Evolutionary conservation across 129 eudicot species (phyloP), one percentile per base, ranked within the genome.

Genomic region (Oenanthe sinensis): DNA sequence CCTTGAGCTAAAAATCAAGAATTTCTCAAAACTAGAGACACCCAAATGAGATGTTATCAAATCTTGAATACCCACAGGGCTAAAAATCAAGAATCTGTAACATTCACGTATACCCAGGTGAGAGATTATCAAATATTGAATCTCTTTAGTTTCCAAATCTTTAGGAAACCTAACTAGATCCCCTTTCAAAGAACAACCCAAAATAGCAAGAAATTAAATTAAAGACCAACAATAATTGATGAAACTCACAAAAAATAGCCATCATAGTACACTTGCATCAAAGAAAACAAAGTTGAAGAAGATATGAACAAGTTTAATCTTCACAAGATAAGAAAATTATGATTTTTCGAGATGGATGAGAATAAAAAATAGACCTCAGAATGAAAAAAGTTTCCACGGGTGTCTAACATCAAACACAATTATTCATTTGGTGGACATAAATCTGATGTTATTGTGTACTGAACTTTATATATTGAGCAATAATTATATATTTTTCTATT

Each of bases 131-230:
- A 6, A 58, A n/a, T 80, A 81, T 71, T 47, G 40, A 63, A 63
- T 26, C 71, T 26, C 39, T 26, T 26, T 68, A 1, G 17, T 68
- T 68, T 16, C 73, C 73, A 68, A 68, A 68, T 68, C n/a, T 68
- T 15, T 33, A 6, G 73, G 43, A 68, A 68, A 30, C 44, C 44
- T 16, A 73, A 85, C 84, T 85, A 91, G 92, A 91, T 88, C 91
- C 91, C 77, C 83, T 80, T 80, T 88, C 77, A 60, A 24, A 60
- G 68, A 60, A 60, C 42, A 42, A 47, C 33, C 76, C 77, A 81
- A 77, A 79, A 52, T 84, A 65, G 47, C 71, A 77, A 46, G 75
- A 60, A 85, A 75, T 80, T 46, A 77, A 75, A 28, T 69, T 63
- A 69, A 8, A 60, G 28, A 24, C 33, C 76, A 78, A 24, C 45